Base-by-base conservation (phyloP, 768 basidiomycete genomes). In the Boletellus emodensis region DNA sequence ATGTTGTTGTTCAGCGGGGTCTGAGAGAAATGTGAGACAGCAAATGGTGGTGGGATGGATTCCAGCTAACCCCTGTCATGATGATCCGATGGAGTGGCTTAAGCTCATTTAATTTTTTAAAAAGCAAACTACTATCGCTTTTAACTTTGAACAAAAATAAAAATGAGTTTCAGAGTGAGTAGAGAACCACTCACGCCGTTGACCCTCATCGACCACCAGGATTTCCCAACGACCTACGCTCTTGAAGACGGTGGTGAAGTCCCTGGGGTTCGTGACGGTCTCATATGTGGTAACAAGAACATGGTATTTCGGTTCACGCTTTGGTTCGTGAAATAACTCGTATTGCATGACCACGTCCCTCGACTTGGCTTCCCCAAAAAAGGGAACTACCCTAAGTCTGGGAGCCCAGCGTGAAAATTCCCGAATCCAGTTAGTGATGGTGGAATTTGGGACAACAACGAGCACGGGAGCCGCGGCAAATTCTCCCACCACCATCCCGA, bases 1-100 rank as follows among this genome's bases (percentile, higher is more conserved):
- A 99, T 87, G 63, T 97, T 98, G 73, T 98, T 98, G 69, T 98
- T 98, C 51, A 98, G 68, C 0, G 95, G 95, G 0, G 96, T 98
- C 79, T 92, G 51, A 17, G 34, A 35, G 35, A 35, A 32, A 18
- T 17, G 18, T 51, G 40, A 10, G 43, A 46, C 6, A 6, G 48
- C 34, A 28, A 40, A 26, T 20, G 24, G 33, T 34, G 15, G 10
- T 17, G 43, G 28, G 9, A 48, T 24, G 42, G n/a, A 24, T 3
- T 40, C 26, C 18, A 9, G 63, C 79, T 62, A 64, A 86, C 85
- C 43, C 93, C 91, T 40, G 94, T 94, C 83, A 94, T 87, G 44
- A 95, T 85, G 14, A 96, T 76, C 33, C 91, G 82, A 64, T 95
- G 91, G 4, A 81, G 71, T 32, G 77, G 80, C 40, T 84, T 87